A percentile compares a stretch with the other conserved stretches of the same genome.
Evolutionary conservation across 2,329 filamentous ascomycete genomes (phyloP).

Genomic region (Sclerotinia trifoliorum): DNA sequence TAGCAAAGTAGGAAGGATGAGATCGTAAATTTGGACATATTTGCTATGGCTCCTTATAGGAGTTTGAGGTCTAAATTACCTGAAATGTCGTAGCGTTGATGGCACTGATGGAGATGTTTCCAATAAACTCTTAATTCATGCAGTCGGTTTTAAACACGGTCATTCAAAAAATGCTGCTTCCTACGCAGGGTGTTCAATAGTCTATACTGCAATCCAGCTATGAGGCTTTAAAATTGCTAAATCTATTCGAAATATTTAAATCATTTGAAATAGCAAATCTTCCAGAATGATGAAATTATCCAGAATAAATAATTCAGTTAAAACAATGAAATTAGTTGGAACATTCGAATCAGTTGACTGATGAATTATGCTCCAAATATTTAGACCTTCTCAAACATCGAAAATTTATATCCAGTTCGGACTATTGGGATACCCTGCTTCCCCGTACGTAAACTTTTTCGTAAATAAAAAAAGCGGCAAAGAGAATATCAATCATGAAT

Average conservation of each 20-base stretch:
- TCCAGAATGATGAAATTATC: too few species aligned
- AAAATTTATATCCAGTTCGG: too few species aligned
- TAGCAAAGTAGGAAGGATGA: background rate
- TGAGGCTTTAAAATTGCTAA: too few species aligned
- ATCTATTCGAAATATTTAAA: too few species aligned
- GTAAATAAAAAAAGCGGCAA: background rate
- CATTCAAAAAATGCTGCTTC: background rate
- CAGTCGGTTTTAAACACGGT: background rate
- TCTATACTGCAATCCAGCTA: background rate
- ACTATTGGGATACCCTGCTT: background rate
- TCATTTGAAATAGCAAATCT: too few species aligned
- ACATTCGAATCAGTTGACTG: background rate
- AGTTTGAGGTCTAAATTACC: background rate
- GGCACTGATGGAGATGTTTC: slow-evolving; percentile 3
- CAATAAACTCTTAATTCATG: slow-evolving; percentile 11
- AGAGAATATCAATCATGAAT: background rate
- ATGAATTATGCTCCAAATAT: too few species aligned
- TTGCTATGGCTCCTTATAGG: background rate
- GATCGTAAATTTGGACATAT: background rate
- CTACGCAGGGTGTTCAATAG: background rate
- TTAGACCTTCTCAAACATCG: too few species aligned
- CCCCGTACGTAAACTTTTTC: background rate
- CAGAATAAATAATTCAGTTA: too few species aligned
- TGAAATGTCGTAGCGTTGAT: slow-evolving; percentile 14
- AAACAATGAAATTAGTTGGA: background rate